Evolutionary conservation across 2,329 filamentous ascomycete species (phyloP), one percentile per base, ranked within the genome.

Genomic region (Sordariomycetes sp.): DNA sequence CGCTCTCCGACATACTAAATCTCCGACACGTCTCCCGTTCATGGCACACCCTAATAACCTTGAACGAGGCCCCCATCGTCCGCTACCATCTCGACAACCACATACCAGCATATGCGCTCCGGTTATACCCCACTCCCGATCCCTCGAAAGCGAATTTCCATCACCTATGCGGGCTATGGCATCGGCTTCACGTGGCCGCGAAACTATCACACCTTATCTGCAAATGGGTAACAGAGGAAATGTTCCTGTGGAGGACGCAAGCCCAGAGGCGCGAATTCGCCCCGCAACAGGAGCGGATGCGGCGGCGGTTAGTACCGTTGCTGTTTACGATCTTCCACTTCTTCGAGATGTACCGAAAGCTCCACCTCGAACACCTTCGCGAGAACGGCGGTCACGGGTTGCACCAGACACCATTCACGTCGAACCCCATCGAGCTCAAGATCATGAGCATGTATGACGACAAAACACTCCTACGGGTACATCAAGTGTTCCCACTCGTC

Each of bases 271-370:
- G 69, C 22, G 81, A 83, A 54, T 87, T 86, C 63, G 79, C 80
- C 20, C 77, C 80, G 1, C 82, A 86, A 65, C 74, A 77, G 61
- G 80, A 83, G 67, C 77, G 83, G 16, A 86, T 87, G 83, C 80
- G 82, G 54, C 80, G 82, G 60, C 77, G 83, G 55, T 71, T 87
- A 10, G 83, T 85, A 58, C 83, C 83, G 1, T 67, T 86, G 8
- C 73, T 87, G 18, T 86, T 87, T 62, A 85, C 82, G 14, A 74
- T 85, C 25, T 86, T 86, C 62, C 83, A 87, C 66, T 87, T 87
- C 65, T 86, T 87, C 65, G 83, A 87, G 66, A 83, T 76, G 1
- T 86, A 85, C 65, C 79, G 83, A 59, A 77, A 75, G 46, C 71
- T 84, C 2, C 82, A 86, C 62, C 67, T 85, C 8, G 70, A 81